These are phyloP conservation scores for Psilocybe cubensis DNA, from an alignment of 768 basidiomycete genomes.

Conservation along the genomic window DNA sequence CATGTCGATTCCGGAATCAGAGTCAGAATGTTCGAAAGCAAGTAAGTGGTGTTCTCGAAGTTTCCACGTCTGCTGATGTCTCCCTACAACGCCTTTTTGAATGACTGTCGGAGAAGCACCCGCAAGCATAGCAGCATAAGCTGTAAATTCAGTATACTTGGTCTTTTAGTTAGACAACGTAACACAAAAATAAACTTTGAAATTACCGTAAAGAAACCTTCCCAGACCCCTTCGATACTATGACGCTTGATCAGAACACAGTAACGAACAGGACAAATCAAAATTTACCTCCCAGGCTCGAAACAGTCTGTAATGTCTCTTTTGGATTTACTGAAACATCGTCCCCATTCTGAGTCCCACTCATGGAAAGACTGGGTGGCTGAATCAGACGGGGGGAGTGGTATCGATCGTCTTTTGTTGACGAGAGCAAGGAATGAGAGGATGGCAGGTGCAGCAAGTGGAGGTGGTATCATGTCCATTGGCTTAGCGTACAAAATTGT, in stretches of 20 bases:
- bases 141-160: conserved; percentile 84
- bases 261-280: conserved; percentile 1
- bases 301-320: conserved; percentile 50
- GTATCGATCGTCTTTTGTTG: conserved; percentile 39
- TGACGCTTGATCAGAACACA: conserved; percentile 5
- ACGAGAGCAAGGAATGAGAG: conserved; percentile 67
- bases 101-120: conserved; percentile 68
- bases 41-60: conserved; percentile 75
- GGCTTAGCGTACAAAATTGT: conserved; percentile 48
- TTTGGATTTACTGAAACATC: conserved; percentile 44
- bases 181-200: not conserved
- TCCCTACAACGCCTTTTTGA: conserved; percentile 75
- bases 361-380: conserved; percentile 43
- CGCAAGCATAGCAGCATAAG: conserved; percentile 77
- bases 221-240: conserved; percentile 80
- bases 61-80: conserved; percentile 91
- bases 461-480: conserved; percentile 55
- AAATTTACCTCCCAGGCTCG: conserved; percentile 54
- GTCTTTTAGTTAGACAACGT: not conserved
- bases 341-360: conserved; percentile 76
- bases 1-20: conserved; percentile 36
- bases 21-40: conserved; percentile 27
- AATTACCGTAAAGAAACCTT: conserved; percentile 76
- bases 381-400: conserved; percentile 35
- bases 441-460: conserved; percentile 73